A percentile compares a stretch with the other conserved stretches of the same genome.
Evolutionary conservation across 768 basidiomycete species (phyloP).

Genomic region (Kwoniella bestiolae): DNA sequence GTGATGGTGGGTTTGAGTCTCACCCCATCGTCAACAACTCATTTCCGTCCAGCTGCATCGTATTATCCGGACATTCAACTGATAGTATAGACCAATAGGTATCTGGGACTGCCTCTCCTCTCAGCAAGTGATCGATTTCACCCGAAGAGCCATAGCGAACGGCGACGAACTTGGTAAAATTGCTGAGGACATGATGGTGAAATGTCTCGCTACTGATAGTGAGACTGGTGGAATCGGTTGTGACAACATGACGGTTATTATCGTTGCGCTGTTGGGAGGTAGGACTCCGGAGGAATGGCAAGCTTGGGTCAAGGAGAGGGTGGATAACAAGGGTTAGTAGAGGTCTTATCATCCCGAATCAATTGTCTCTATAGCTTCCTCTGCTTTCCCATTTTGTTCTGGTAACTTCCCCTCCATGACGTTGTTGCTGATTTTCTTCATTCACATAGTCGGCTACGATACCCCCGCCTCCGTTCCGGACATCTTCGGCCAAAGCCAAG

Average conservation of each 20-base stretch:
- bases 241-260: constrained; percentile 97
- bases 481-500: constrained; percentile 59
- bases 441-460: constrained; percentile 65
- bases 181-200: constrained; percentile 84
- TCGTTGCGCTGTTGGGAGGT: constrained; percentile 84
- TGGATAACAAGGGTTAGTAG: constrained; percentile 64
- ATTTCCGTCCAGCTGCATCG: too few relatives aligned
- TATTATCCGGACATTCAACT: background rate
- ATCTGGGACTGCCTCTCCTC: constrained; percentile 98
- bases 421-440: background rate
- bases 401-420: background rate
- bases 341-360: too few relatives aligned
- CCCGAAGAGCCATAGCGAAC: constrained; percentile 78
- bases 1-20: constrained; percentile 88
- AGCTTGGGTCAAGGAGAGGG: constrained; percentile 80
- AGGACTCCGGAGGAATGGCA: constrained; percentile 92
- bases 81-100: constrained; percentile 62
- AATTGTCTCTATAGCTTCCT: background rate
- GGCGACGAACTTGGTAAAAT: constrained; percentile 80
- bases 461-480: constrained; percentile 79
- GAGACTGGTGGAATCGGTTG: constrained; percentile 93
- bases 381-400: background rate
- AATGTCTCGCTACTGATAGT: constrained; percentile 91
- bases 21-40: too few relatives aligned
- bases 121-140: constrained; percentile 88